Base-by-base conservation (phyloP, 768 basidiomycete species). In the Boletellus sp. region DNA sequence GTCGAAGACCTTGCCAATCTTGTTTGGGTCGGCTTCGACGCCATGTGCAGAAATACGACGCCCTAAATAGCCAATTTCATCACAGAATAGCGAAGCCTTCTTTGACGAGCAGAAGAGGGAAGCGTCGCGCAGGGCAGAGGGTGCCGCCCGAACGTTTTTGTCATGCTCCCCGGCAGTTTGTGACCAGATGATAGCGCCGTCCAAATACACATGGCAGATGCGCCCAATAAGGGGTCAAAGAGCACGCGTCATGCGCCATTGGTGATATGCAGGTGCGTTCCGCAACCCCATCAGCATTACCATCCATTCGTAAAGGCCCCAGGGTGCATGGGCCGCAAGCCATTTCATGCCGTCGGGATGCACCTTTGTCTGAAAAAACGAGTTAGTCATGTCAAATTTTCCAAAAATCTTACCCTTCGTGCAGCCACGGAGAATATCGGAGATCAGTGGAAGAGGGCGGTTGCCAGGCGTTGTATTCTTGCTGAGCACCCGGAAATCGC, bases 301-400 rank as follows among this genome's bases (percentile, higher is more conserved):
- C 31, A 32, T 32, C 31, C 31, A 32, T 32, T 32, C 12, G 31
- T 32, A 32, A 32, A 32, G 31, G 12, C 31, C 31, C 31, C 31
- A 32, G 6, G 31, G 31, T 6, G 31, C 12, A 12, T 32, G 31
- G 12, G 12, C 6, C 31, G 12, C 31, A 32, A 32, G 31, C 31
- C 64, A 61, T 0, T 53, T 35, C 0, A 72, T 53, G 19, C 70
- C 52, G 2, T 70, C 65, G 3, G 55, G 60, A n/a, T 69, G 59
- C 0, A 72, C 52, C 0, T 59, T 44, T 0, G 65, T 74, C 47
- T 75, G 74, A 42, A 72, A 74, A 39, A 74, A 76, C 0, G 69
- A 60, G 31, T 73, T 66, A n/a, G 69, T 71, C 67, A 74, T 73
- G 40, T 77, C 69, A 19, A 42, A n/a, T 11, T 42, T 42, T 7